Percentiles rank a stretch among this genome's conserved stretches.
phyloP scores from a whole-genome alignment of 192 early-diverging fungal genomes.

The Physocladia obscura region DNA sequence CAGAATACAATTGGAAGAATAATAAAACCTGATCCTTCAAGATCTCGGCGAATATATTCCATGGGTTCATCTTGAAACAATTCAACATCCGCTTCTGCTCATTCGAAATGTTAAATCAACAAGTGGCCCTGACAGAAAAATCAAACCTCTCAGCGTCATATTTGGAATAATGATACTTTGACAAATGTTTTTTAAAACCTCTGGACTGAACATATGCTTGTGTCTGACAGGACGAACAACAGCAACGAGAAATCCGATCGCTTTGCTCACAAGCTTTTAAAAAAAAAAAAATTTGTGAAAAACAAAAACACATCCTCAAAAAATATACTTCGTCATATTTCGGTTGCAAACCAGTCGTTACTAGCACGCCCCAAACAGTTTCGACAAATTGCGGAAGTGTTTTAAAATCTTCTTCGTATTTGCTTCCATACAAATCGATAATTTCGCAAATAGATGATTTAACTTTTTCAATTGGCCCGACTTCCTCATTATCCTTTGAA shows the following conservation, averaged over 20 bases:
- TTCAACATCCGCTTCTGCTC: slow-evolving; percentile 78
- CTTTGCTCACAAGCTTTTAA: slow-evolving; percentile 70
- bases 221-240: slow-evolving; percentile 78
- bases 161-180: slow-evolving; percentile 92
- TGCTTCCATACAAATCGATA: slow-evolving; percentile 81
- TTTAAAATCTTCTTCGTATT: slow-evolving; percentile 88
- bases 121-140: neutral
- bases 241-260: slow-evolving; percentile 84
- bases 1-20: neutral
- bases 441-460: slow-evolving; percentile 94
- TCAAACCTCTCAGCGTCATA: slow-evolving; percentile 71
- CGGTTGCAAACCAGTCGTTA: slow-evolving; percentile 62
- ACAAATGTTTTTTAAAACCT: slow-evolving; percentile 78
- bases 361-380: slow-evolving; percentile 85
- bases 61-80: slow-evolving; percentile 96
- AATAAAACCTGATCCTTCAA: slow-evolving; percentile 88
- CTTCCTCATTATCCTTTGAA: slow-evolving; percentile 78
- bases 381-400: slow-evolving; percentile 80
- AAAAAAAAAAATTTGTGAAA: neutral
- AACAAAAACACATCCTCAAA: neutral
- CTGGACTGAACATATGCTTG: slow-evolving; percentile 71
- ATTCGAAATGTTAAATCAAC: neutral
- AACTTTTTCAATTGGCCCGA: slow-evolving; percentile 80
- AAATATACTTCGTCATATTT: slow-evolving; percentile 76
- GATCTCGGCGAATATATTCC: slow-evolving; percentile 87